Evolutionary conservation across 1,284 basidiomycete species (phyloP), one percentile per base, ranked within the genome.

Genomic region (Somion occarium): DNA sequence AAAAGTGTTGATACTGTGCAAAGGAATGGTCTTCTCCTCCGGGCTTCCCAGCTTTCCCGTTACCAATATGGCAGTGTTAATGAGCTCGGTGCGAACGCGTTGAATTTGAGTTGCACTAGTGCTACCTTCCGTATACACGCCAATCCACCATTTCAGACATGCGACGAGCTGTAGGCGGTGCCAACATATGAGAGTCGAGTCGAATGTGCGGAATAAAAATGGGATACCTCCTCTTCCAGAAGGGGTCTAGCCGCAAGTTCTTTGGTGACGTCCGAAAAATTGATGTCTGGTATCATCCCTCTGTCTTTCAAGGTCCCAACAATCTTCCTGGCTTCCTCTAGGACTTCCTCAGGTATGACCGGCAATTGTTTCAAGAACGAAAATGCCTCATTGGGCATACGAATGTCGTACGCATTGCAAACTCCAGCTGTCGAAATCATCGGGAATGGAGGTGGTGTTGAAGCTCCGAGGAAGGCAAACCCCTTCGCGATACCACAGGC

Each of bases 71-170:
- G 86, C 82, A 3, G 85, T 85, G 51, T 86, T 78, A 5, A 95
- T 67, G 4, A 95, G 73, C 54, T 88, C 75, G 2, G 71, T 65
- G 22, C 86, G 78, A 41, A 83, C 73, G 19, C 73, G 70, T 5
- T 69, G 61, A 43, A 80, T 66, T n/a, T 74, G 66, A 20, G 65
- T 57, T 42, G 67, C 64, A 22, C 69, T n/a, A 2, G 18, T 5
- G 11, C 26, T 67, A 24, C 77, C 74, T 9, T 79, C 74, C 44
- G 79, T 76, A 38, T 82, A 81, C 13, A 92, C 68, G 22, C 70
- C 68, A 49, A 88, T 81, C 90, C 94, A 97, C 96, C 96, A 99
- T 52, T 83, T 80, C 56, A 98, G 73, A 66, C 91, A 95, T 3
- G 84, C 84, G 19, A 86, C 67, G 72, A 91, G 87, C 49, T 59